Evolutionary conservation across 208 protist genomes (phyloP).

Genomic region (Leishmania turanica): DNA sequence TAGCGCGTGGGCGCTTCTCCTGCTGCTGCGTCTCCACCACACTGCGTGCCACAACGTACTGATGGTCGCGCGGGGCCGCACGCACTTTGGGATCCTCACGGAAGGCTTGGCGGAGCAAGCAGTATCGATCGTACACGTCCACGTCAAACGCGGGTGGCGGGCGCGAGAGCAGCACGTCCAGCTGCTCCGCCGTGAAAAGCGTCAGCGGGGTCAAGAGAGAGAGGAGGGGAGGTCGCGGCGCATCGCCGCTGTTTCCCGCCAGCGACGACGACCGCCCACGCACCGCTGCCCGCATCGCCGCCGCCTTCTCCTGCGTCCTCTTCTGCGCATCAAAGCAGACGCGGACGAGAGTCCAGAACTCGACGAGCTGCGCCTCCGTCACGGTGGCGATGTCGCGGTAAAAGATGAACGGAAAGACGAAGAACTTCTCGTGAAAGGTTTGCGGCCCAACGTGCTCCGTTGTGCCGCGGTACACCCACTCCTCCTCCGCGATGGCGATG

Average conservation of each 20-base stretch:
- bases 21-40: slow-evolving; percentile 31
- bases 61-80: slow-evolving; percentile 20
- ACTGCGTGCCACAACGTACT: slow-evolving; percentile 31
- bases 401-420: slow-evolving; percentile 83
- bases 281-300: neutral
- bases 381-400: slow-evolving; percentile 57
- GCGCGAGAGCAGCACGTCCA: slow-evolving; percentile 31
- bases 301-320: slow-evolving; percentile 14
- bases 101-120: slow-evolving; percentile 37
- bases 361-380: slow-evolving; percentile 61
- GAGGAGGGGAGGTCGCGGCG: slow-evolving; percentile 1
- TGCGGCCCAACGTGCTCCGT: slow-evolving; percentile 71
- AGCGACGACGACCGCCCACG: neutral
- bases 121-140: slow-evolving; percentile 46
- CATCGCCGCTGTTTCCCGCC: neutral
- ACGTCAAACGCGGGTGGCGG: slow-evolving; percentile 27
- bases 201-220: slow-evolving; percentile 48
- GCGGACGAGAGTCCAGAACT: slow-evolving; percentile 82
- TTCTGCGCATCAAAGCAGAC: slow-evolving; percentile 63
- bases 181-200: slow-evolving; percentile 39
- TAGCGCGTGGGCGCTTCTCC: neutral
- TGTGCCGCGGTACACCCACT: slow-evolving; percentile 85
- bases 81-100: slow-evolving; percentile 18
- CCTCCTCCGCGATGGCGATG: slow-evolving; percentile 83
- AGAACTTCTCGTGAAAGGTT: slow-evolving; percentile 86